Conservation (phyloP, 208 protist species). For the Angomonas deanei region DNA sequence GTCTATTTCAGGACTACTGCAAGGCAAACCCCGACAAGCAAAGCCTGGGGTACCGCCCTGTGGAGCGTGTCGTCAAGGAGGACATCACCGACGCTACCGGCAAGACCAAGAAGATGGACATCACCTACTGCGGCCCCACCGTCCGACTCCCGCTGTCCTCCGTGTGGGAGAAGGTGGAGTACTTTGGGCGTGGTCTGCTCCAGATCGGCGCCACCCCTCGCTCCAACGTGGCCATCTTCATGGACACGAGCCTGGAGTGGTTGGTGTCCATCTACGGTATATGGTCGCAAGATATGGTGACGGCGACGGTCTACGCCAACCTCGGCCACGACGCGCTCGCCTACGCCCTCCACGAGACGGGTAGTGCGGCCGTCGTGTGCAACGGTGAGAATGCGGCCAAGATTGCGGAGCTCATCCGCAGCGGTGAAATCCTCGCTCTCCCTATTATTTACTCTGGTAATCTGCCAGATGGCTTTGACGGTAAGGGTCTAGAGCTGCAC, state of each 20-base stretch:
- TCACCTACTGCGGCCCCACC: slow-evolving; percentile 34
- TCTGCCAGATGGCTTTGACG: slow-evolving; percentile 18
- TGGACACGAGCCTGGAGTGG: slow-evolving; percentile 75
- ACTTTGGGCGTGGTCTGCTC: slow-evolving; percentile 40
- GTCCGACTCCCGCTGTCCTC: slow-evolving; percentile 24
- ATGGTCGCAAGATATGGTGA: slow-evolving; percentile 59
- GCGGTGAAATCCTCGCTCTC: slow-evolving; percentile 16
- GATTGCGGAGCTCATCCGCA: slow-evolving; percentile 34
- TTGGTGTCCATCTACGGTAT: slow-evolving; percentile 65
- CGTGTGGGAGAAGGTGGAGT: slow-evolving; percentile 39
- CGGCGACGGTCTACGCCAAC: slow-evolving; percentile 72
- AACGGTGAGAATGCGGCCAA: slow-evolving; percentile 35
- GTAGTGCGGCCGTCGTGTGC: slow-evolving; percentile 45
- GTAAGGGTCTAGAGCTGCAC: slow-evolving; percentile 19
- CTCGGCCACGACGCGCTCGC: slow-evolving; percentile 60
- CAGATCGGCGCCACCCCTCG: slow-evolving; percentile 20
- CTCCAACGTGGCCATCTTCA: slow-evolving; percentile 48
- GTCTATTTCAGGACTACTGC: slow-evolving; percentile 25
- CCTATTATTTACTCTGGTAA: slow-evolving; percentile 42
- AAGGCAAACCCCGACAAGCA: slow-evolving; percentile 16
- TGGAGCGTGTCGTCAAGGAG: slow-evolving; percentile 36
- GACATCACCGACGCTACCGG: slow-evolving; percentile 19
- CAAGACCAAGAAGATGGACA: slow-evolving; percentile 19
- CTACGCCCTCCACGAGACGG: slow-evolving; percentile 49
- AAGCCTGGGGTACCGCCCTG: slow-evolving; percentile 49